These are phyloP conservation scores for Cadophora sp. DNA, from an alignment of 2,329 filamentous ascomycete genomes.

Conservation along the genomic window DNA sequence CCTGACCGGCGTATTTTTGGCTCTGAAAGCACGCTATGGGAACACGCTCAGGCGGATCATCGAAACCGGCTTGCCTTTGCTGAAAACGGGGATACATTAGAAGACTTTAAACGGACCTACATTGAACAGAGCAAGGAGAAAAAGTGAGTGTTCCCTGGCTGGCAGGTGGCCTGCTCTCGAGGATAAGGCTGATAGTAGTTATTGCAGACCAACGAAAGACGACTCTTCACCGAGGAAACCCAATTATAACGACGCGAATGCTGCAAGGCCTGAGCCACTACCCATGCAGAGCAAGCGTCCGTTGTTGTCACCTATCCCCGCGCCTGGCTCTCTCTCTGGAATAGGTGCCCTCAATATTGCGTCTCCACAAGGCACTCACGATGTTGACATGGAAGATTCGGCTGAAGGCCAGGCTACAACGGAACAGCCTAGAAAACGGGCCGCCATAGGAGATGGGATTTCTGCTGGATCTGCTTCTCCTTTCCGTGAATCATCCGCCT, in stretches of 20 bases:
- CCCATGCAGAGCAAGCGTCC: slow-evolving; percentile 19
- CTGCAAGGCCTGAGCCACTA: slow-evolving; percentile 28
- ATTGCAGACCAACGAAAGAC: slow-evolving; percentile 31
- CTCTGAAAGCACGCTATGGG: slow-evolving; percentile 28
- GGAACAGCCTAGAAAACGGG: slow-evolving; percentile 39
- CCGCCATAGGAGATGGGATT: slow-evolving; percentile 41
- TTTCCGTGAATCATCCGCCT: slow-evolving; percentile 33
- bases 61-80: slow-evolving; percentile 25
- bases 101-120: slow-evolving; percentile 26
- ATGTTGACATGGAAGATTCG: slow-evolving; percentile 35
- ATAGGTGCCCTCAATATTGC: slow-evolving; percentile 36
- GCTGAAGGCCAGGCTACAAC: slow-evolving; percentile 25
- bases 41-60: slow-evolving; percentile 34
- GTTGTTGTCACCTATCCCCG: not conserved
- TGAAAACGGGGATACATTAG: slow-evolving; percentile 20
- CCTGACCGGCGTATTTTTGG: slow-evolving; percentile 29
- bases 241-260: slow-evolving; percentile 27
- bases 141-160: slow-evolving; percentile 22
- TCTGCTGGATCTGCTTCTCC: slow-evolving; percentile 40
- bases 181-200: slow-evolving; percentile 28
- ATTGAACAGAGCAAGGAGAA: slow-evolving; percentile 29
- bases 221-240: slow-evolving; percentile 28
- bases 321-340: slow-evolving; percentile 30
- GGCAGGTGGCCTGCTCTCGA: not conserved
- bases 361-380: slow-evolving; percentile 26